Evolutionary conservation across 208 protist species (phyloP), one percentile per base, ranked within the genome.

Genomic region (Leishmania mexicana): DNA sequence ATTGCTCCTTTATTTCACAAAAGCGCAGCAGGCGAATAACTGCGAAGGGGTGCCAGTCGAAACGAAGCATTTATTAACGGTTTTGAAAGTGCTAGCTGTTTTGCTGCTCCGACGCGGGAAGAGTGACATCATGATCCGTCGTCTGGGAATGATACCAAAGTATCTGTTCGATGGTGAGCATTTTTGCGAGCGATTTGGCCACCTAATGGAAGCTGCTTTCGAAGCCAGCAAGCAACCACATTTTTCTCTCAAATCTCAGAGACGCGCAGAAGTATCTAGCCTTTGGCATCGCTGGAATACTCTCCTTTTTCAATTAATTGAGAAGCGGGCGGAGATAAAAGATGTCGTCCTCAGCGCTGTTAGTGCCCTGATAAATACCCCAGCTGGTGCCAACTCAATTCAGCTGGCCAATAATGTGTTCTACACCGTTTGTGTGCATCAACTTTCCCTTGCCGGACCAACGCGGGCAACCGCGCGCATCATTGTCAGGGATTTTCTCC

Each of bases 351-450:
- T 78, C 24, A 31, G 54, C 15, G 77, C 72, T 21, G 0, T 85
- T n/a, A 28, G 62, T 17, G 4, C 28, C 24, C 24, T 81, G 31
- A 79, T 85, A 53, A 81, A 78, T 35, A 11, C 65, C 53, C n/a
- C 67, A n/a, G 42, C 62, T 28, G 54, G 21, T 35, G 77, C 76
- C 8, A 58, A 17, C 28, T 40, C 82, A 60, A 78, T 38, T 4
- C 3, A 57, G 1, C 24, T 85, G 73, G 68, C 75, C 19, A 64
- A 54, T 31, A 75, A 74, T n/a, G n/a, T 79, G 21, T 85, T 85
- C 51, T 7, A 81, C n/a, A 74, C 83, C 2, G 15, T 90, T 79
- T 85, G 82, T 81, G 74, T 81, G 0, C 19, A 75, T 68, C 49
- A 79, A 24, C 47, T 86, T 71, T 79, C 64, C 76, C 49, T 64